Base-by-base conservation (phyloP, 441 rosid species). In the Bruguiera hainesii region DNA sequence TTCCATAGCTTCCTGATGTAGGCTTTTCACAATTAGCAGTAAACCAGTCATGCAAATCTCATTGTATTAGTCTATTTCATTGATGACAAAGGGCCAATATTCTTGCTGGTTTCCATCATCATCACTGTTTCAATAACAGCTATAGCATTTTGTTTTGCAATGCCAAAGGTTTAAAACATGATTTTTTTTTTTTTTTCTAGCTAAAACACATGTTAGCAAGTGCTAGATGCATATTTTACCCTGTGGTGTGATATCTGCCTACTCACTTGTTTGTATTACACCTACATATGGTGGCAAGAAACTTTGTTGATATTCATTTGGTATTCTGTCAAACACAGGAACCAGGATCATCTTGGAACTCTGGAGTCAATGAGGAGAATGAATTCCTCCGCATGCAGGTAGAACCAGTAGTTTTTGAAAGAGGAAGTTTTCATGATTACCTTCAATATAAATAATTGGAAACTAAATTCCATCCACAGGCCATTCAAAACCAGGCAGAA, bases 331-430 rank as follows among this genome's bases (percentile, higher is more conserved):
- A 61, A 39, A 61, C 30, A 26, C 85, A 89, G 94, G 83, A 79
- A 68, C 71, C 71, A 53, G 83, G 67, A 78, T 78, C 80, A 50
- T 79, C 87, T 50, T 80, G 87, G 85, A 73, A 71, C 49, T 80
- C 89, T 23, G 74, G 78, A 15, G 64, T 87, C 28, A 87, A 79
- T 39, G 95, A 88, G 75, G 98, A 95, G 79, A 92, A 89, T 76
- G 97, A 95, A 70, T 89, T 95, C 76, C 87, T 95, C 29, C 87
- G 87, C 58, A 65, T 92, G 83, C 98, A 95, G 95, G 99, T 94
- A 74, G 29, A 49, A 20, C 4, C 16, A 18, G 25, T 60, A 28
- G 52, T 56, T 53, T 28, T 49, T 13, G 35, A 52, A 10, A 10
- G 11, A 23, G 21, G 49, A 9, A 57, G 26, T 62, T 61, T 39